phyloP scores from a whole-genome alignment of 306 rosid species.

The Trifolium repens region DNA sequence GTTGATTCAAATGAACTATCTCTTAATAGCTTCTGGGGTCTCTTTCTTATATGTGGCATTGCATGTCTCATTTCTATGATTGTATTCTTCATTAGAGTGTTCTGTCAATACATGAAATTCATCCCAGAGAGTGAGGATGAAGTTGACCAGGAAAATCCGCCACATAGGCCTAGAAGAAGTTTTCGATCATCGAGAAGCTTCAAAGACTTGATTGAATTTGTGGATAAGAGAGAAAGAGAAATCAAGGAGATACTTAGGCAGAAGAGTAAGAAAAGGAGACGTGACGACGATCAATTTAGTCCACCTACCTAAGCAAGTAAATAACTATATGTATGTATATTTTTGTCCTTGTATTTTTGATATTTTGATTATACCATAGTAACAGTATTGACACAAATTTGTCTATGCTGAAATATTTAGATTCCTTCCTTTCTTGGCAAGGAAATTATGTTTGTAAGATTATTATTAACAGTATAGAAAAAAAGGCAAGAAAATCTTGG shows the following conservation, averaged over 20 bases:
- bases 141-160: constrained; percentile 49
- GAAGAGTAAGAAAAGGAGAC: constrained; percentile 50
- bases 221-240: constrained; percentile 70
- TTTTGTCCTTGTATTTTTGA: constrained; percentile 30
- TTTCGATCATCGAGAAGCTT: constrained; percentile 45
- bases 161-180: constrained; percentile 35
- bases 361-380: constrained; percentile 30
- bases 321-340: constrained; percentile 16
- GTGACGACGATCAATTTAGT: constrained; percentile 35
- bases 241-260: constrained; percentile 64
- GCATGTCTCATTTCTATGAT: constrained; percentile 67
- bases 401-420: constrained; percentile 26
- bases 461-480: neutral
- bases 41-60: constrained; percentile 77
- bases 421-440: constrained; percentile 30
- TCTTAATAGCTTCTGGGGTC: constrained; percentile 88
- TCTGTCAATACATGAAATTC: constrained; percentile 63
- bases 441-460: constrained; percentile 26
- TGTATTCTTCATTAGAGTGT: constrained; percentile 56
- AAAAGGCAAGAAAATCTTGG: neutral
- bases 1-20: constrained; percentile 55
- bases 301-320: constrained; percentile 43
- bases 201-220: constrained; percentile 56
- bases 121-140: constrained; percentile 42
- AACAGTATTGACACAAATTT: constrained; percentile 35